phyloP scores from a whole-genome alignment of 805 yeast genomes.

The Saturnispora serradocipensis region DNA sequence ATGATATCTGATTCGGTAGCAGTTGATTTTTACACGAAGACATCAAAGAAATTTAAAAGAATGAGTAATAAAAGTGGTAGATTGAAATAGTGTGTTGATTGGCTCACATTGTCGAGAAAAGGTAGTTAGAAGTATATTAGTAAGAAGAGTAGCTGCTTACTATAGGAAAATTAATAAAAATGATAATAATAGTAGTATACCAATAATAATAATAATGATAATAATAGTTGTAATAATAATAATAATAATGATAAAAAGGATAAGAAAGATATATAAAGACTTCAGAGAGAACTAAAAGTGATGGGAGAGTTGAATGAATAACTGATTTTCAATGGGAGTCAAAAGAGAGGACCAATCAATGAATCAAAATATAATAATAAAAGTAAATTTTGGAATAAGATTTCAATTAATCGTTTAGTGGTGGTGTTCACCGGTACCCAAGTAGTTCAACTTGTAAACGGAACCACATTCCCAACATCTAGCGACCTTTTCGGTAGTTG shows the following conservation, averaged over 20 bases:
- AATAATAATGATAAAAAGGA: conserved; percentile 1
- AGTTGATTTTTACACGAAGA: no score
- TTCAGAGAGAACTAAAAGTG: conserved; percentile 3
- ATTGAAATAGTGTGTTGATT: no score
- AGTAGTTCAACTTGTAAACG: conserved; percentile 78
- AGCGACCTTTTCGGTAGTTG: conserved; percentile 69
- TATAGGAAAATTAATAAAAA: not conserved
- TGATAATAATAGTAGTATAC: not conserved
- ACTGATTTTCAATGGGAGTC: not conserved
- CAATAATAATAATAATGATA: not conserved
- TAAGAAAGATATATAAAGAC: conserved; percentile 4
- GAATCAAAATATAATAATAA: not conserved
- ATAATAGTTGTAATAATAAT: not conserved
- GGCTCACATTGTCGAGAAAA: no score
- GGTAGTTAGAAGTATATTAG: no score
- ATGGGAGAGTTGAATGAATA: not conserved
- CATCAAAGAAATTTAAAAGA: no score
- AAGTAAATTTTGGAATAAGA: not conserved
- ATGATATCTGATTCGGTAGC: no score
- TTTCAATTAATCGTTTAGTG: conserved; percentile 29
- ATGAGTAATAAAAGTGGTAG: not conserved
- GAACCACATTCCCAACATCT: conserved; percentile 99
- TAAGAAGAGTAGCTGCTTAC: no score
- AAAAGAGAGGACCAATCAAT: not conserved
- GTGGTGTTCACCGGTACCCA: conserved; percentile 66